Evolutionary conservation across 495 filamentous ascomycete species (phyloP).

Genomic region (Annulohypoxylon stygium): DNA sequence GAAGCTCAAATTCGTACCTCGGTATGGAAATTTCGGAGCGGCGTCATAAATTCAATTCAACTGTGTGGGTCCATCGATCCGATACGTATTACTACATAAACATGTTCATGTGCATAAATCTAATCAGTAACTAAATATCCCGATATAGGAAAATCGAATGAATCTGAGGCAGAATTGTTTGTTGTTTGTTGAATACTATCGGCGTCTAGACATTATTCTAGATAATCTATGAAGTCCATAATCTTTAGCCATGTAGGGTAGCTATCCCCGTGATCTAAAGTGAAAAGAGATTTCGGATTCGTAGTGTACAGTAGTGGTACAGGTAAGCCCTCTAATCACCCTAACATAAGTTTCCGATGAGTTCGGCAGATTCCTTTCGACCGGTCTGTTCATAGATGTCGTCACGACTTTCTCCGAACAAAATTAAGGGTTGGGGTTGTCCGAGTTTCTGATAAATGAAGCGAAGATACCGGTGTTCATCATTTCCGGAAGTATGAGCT

Average conservation of each 20-base stretch:
- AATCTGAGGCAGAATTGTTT: background rate
- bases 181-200: background rate
- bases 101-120: background rate
- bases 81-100: background rate
- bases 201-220: background rate
- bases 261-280: background rate
- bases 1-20: background rate
- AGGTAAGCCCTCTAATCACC: background rate
- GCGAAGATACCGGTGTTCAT: background rate
- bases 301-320: background rate
- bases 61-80: background rate
- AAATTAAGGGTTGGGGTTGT: background rate
- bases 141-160: background rate
- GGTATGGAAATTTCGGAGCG: background rate
- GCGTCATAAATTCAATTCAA: conserved; percentile 1
- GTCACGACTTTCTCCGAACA: background rate
- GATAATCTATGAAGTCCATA: background rate
- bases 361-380: too few relatives aligned
- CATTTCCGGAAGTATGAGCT: background rate
- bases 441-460: background rate
- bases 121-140: background rate
- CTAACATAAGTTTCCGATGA: background rate
- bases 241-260: background rate
- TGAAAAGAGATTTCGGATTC: background rate
- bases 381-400: background rate